These are phyloP conservation scores for Ophiostoma piceae DNA, from an alignment of 2,329 filamentous ascomycete genomes.

Conservation along the genomic window DNA sequence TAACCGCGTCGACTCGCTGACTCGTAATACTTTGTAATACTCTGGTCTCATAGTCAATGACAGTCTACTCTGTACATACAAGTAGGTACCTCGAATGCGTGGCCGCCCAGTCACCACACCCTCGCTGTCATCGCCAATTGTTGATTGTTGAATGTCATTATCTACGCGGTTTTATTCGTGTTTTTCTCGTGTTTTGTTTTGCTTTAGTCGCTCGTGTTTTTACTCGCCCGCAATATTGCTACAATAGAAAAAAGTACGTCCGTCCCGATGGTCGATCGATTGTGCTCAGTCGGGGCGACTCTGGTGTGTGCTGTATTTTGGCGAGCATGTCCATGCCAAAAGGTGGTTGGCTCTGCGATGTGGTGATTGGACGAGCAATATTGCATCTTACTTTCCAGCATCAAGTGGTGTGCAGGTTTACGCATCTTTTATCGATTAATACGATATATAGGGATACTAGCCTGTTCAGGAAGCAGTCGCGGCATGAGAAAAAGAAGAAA, in stretches of 20 bases:
- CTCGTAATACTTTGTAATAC: background rate
- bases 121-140: background rate
- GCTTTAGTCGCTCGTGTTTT: background rate
- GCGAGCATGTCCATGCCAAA: conserved; percentile 1
- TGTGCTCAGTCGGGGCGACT: background rate
- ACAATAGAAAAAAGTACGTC: background rate
- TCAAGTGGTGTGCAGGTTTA: background rate
- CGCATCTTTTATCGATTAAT: background rate
- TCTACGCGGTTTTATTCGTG: background rate
- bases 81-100: background rate
- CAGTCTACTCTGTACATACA: background rate
- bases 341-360: background rate
- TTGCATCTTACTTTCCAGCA: background rate
- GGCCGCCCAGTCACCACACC: conserved; percentile 1
- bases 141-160: background rate
- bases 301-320: background rate
- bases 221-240: background rate
- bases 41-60: too few species aligned
- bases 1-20: background rate
- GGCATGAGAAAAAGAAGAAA: background rate
- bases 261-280: background rate
- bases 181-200: background rate
- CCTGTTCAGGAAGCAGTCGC: background rate
- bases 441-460: background rate
- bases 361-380: background rate